Base-by-base conservation (phyloP, 1,139 yeast genomes). In the Sugiyamaella novakii region DNA sequence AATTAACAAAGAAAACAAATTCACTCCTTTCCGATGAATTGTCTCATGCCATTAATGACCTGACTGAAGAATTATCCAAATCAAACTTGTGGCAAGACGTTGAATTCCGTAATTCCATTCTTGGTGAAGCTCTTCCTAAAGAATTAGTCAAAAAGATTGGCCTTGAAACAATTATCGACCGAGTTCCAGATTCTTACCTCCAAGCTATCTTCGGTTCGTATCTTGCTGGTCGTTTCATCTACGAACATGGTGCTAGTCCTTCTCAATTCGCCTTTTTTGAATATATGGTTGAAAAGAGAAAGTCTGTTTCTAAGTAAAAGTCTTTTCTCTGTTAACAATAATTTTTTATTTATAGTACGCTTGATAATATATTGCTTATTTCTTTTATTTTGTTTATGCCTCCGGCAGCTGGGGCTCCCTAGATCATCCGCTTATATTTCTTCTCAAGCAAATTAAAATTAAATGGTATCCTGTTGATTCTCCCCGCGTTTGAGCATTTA, bases 151-250 rank as follows among this genome's bases (percentile, higher is more conserved):
- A 80, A 51, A 79, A 79, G 56, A 78, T 91, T 61, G 96, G 96
- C n/a, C 78, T 88, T 52, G 85, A 83, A 22, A 71, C 74, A 51
- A 81, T 92, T 42, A 72, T 91, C 61, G 62, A 74, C 41, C 81
- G 95, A 61, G 95, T 92, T 46, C 98, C 98, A 14, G 88, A 79
- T 54, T 79, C 94, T 52, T 92, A 92, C 68, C 76, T 91, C 65
- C 83, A 83, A 65, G 96, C 97, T 10, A 80, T 92, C 58, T 87
- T 92, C 66, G 96, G 97, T 47, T 87, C 96, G 38, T 85, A 82
- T 65, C 77, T 92, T 61, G 94, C 96, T 12, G 87, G 96, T 37
- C 78, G 86, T 51, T 92, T 87, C 69, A 95, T 92, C 54, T 92
- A 92, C 70, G 79, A 87, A 45, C 78, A 84, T 65, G 97, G 98